Percentiles rank a stretch among this genome's conserved stretches.
phyloP scores from a whole-genome alignment of 495 filamentous ascomycete genomes.

The Penicillium silybi region DNA sequence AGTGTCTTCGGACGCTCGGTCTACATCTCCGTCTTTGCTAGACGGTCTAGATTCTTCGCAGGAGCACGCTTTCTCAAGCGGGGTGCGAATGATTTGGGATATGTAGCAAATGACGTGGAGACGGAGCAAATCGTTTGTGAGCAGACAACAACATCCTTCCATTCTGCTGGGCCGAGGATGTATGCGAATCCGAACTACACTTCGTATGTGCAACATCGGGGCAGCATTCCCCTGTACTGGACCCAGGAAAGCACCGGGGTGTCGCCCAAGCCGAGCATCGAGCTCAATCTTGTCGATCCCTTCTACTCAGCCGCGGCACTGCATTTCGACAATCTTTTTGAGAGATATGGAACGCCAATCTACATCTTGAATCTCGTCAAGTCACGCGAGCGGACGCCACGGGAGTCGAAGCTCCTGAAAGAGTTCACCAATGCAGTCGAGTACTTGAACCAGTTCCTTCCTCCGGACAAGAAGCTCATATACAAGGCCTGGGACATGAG shows the following conservation, averaged over 20 bases:
- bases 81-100: conserved; percentile 91
- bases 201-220: conserved; percentile 94
- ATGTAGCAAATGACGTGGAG: conserved; percentile 99
- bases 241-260: conserved; percentile 96
- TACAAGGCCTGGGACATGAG: conserved; percentile 99
- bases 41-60: conserved; percentile 89
- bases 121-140: conserved; percentile 98
- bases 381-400: conserved; percentile 78
- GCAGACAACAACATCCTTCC: conserved; percentile 88
- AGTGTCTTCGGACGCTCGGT: conserved; percentile 79
- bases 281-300: conserved; percentile 88
- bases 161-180: conserved; percentile 80
- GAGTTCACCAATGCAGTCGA: conserved; percentile 86
- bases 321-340: conserved; percentile 95
- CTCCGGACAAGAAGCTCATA: conserved; percentile 74
- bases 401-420: conserved; percentile 83
- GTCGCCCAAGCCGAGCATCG: conserved; percentile 91
- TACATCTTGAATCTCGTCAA: conserved; percentile 96
- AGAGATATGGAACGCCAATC: conserved; percentile 86
- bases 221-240: conserved; percentile 96
- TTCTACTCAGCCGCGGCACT: conserved; percentile 95
- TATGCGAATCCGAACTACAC: conserved; percentile 89
- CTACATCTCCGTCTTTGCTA: conserved; percentile 89
- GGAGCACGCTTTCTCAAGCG: conserved; percentile 93
- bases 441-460: conserved; percentile 94